A percentile compares a stretch with the other conserved stretches of the same genome.
Evolutionary conservation across 805 yeast species (phyloP).

Genomic region (Suhomyces faveliae): DNA sequence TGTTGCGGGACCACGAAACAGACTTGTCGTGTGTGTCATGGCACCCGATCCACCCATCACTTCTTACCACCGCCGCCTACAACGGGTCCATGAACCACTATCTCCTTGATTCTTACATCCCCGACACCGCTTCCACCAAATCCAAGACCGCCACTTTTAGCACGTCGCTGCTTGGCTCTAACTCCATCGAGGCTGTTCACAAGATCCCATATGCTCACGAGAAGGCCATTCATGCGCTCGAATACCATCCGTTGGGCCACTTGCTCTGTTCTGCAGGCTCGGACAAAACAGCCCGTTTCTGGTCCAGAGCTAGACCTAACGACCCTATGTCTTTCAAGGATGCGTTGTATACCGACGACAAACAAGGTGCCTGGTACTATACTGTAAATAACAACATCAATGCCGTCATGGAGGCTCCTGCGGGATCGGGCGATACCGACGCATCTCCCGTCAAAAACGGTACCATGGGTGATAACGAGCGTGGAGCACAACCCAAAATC

Average conservation of each 20-base stretch:
- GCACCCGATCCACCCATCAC: slow-evolving; percentile 85
- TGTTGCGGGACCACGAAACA: slow-evolving; percentile 74
- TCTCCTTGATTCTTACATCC: slow-evolving; percentile 52
- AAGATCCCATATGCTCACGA: slow-evolving; percentile 91
- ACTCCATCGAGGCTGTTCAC: slow-evolving; percentile 34
- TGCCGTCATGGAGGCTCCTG: slow-evolving; percentile 27
- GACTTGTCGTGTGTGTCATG: slow-evolving; percentile 86
- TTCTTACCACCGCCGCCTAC: slow-evolving; percentile 82
- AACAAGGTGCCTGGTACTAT: slow-evolving; percentile 56
- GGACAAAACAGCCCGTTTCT: slow-evolving; percentile 87
- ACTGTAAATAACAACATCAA: slow-evolving; percentile 45
- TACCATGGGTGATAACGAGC: neutral
- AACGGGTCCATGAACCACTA: slow-evolving; percentile 86
- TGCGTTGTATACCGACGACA: slow-evolving; percentile 70
- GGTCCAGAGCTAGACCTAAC: slow-evolving; percentile 91
- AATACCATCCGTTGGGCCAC: slow-evolving; percentile 94
- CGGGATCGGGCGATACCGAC: slow-evolving; percentile 5
- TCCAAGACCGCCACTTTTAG: slow-evolving; percentile 14
- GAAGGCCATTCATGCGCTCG: slow-evolving; percentile 83
- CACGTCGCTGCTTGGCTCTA: slow-evolving; percentile 1
- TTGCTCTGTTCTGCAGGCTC: slow-evolving; percentile 88
- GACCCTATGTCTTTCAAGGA: slow-evolving; percentile 83
- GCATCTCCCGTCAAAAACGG: neutral
- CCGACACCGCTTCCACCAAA: slow-evolving; percentile 24
- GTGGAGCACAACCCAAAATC: slow-evolving; percentile 3